Evolutionary conservation across 164 flowering plant genomes (phyloP), one percentile per base, ranked within the genome.

Genomic region (Chimonanthus salicifolius): DNA sequence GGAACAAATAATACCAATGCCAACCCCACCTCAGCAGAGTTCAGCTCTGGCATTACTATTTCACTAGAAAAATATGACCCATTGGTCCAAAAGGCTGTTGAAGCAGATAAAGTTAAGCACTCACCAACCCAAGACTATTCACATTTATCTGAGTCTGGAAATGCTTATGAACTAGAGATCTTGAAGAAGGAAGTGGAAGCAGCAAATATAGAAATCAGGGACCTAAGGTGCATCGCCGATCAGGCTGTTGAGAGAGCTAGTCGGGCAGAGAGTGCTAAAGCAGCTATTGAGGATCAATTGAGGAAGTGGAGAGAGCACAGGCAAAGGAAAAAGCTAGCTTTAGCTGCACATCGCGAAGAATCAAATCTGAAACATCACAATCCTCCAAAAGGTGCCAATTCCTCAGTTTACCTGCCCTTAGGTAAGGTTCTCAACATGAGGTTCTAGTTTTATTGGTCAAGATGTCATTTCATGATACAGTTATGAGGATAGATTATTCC

Each of bases 391-490:
- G 18, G 6, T 64, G 77, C 78, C 9, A 13, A 50, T 58, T 63
- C 76, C 5, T 43, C 67, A 7, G 58, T 47, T 4, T 76, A 82
- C 78, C 81, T 73, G 71, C 87, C 96, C 48, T 69, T 88, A 62
- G 84, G 88, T 72, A 85, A 86, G 79, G 81, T 87, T 78, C 92
- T 89, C 18, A 87, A 88, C 76, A 79, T 87, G 83, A 84, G 86
- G 68, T 83, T 86, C 79, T 88, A 66, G 49, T 9, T 66, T 5
- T 44, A 44, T 11, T 54, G 60, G 60, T 54, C 16, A n/a, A 13
- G 60, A 54, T 54, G 16, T 2, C 60, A 54, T 54, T 54, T 54
- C 60, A 54, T 54, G 60, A 54, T 54, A 54, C 16, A n/a, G 16
- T 54, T 3, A 9, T 33, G 33, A 33, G 33, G 33, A 33, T 33